Conservation (phyloP, 441 rosid species). For the Adansonia madagascariensis region DNA sequence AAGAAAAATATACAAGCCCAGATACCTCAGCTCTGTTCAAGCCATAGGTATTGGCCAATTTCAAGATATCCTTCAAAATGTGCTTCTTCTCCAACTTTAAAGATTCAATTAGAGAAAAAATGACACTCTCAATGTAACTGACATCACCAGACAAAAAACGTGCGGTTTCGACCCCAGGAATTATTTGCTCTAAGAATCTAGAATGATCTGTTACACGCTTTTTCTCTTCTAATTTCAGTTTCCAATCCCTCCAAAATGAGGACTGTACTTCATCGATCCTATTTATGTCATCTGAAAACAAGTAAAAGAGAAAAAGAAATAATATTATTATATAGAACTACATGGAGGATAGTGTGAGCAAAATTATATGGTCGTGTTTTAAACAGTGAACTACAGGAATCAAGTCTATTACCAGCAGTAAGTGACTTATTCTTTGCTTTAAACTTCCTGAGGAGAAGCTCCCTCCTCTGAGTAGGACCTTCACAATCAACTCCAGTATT, state of each 20-base stretch:
- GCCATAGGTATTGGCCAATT: conserved; percentile 68
- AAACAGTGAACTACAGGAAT: conserved; percentile 25
- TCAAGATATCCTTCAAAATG: conserved; percentile 66
- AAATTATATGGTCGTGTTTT: conserved; percentile 15
- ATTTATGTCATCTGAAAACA: conserved; percentile 72
- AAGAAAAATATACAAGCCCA: conserved; percentile 18
- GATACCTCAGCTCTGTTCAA: conserved; percentile 72
- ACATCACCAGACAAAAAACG: conserved; percentile 84
- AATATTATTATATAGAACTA: conserved; percentile 15
- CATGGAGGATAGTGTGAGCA: conserved; percentile 10
- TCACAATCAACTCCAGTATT: conserved; percentile 82
- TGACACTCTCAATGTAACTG: conserved; percentile 57
- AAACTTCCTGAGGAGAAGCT: conserved; percentile 66
- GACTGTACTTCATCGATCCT: conserved; percentile 82
- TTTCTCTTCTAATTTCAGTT: conserved; percentile 87
- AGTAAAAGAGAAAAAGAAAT: conserved; percentile 24
- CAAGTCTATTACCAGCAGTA: conserved; percentile 63
- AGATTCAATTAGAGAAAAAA: conserved; percentile 72
- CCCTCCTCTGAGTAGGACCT: conserved; percentile 76
- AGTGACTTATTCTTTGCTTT: conserved; percentile 67
- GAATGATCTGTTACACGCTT: conserved; percentile 77
- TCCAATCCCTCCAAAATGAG: conserved; percentile 98
- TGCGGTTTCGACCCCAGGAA: conserved; percentile 86
- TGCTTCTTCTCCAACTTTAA: conserved; percentile 78
- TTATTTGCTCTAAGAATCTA: conserved; percentile 78